A percentile compares a stretch with the other conserved stretches of the same genome.
Conservation (phyloP, 768 basidiomycete species). For the Paxillus ammoniavirescens region DNA sequence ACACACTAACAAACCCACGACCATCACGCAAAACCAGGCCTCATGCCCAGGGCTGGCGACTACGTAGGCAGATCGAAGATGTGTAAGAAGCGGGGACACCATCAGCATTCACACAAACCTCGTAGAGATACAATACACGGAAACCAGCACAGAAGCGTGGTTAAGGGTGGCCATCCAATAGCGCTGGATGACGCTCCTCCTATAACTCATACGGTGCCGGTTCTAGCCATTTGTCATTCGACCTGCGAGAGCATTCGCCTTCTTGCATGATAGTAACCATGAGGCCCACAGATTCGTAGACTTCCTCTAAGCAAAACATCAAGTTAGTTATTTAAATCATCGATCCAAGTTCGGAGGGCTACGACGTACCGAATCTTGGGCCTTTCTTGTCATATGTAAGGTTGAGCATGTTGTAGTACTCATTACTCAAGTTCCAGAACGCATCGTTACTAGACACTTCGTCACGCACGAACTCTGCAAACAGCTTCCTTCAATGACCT, state of each 20-base stretch:
- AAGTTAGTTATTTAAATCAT: neutral
- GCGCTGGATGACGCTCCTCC: neutral
- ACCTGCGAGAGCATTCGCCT: neutral
- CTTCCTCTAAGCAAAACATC: slow-evolving; percentile 15
- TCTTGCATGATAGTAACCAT: slow-evolving; percentile 23
- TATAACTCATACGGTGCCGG: slow-evolving; percentile 14
- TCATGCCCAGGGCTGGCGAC: too few species aligned
- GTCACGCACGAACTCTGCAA: slow-evolving; percentile 16
- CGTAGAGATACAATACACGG: too few species aligned
- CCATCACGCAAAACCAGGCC: too few species aligned
- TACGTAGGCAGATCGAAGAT: too few species aligned
- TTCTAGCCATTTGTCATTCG: slow-evolving; percentile 8
- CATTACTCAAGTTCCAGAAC: slow-evolving; percentile 18
- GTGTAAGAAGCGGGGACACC: too few species aligned
- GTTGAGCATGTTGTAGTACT: slow-evolving; percentile 18
- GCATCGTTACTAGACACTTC: slow-evolving; percentile 7
- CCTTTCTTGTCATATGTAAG: slow-evolving; percentile 16
- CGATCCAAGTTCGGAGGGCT: neutral
- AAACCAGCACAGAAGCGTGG: too few species aligned
- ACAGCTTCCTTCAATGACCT: neutral
- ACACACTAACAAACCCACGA: too few species aligned
- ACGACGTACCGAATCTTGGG: slow-evolving; percentile 11
- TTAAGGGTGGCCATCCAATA: slow-evolving; percentile 8
- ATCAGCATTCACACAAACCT: too few species aligned
- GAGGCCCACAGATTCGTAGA: slow-evolving; percentile 18